These are phyloP conservation scores for Trifolium fragiferum DNA, from an alignment of 306 rosid genomes.

Conservation along the genomic window DNA sequence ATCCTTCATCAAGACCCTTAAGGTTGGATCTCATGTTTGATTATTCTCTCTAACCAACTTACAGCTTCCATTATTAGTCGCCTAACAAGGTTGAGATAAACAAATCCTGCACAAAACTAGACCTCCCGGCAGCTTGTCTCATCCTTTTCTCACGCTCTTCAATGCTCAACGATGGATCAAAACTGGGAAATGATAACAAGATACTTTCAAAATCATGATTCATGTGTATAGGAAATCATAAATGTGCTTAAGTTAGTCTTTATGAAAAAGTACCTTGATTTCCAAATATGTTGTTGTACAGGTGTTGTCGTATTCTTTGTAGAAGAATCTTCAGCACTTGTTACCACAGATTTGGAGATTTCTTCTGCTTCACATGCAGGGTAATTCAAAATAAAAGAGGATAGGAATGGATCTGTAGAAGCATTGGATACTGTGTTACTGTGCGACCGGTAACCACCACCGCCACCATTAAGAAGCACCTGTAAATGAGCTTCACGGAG, in stretches of 20 bases:
- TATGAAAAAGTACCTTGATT: constrained; percentile 71
- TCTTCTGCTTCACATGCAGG: constrained; percentile 92
- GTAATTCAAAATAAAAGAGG: constrained; percentile 84
- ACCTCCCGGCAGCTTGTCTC: constrained; percentile 81
- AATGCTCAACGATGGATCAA: constrained; percentile 81
- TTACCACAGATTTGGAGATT: constrained; percentile 81
- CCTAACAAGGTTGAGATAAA: constrained; percentile 69
- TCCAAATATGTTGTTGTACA: constrained; percentile 74
- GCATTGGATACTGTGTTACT: constrained; percentile 60
- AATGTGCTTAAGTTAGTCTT: constrained; percentile 9
- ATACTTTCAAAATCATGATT: constrained; percentile 24
- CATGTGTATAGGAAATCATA: neutral
- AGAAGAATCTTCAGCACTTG: constrained; percentile 66
- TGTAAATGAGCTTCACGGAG: constrained; percentile 98
- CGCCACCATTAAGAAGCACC: constrained; percentile 71
- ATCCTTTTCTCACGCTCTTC: constrained; percentile 90
- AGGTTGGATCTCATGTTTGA: constrained; percentile 41
- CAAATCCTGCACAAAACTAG: constrained; percentile 91
- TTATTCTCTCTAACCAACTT: constrained; percentile 49
- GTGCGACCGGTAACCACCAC: constrained; percentile 63
- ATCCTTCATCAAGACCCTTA: constrained; percentile 47
- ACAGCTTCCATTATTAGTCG: constrained; percentile 52
- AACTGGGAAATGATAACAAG: constrained; percentile 52
- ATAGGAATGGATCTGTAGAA: constrained; percentile 81
- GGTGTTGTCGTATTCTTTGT: constrained; percentile 52